Conservation (phyloP, 176 grass and related monocot species). For the Hyparrhenia diplandra region DNA sequence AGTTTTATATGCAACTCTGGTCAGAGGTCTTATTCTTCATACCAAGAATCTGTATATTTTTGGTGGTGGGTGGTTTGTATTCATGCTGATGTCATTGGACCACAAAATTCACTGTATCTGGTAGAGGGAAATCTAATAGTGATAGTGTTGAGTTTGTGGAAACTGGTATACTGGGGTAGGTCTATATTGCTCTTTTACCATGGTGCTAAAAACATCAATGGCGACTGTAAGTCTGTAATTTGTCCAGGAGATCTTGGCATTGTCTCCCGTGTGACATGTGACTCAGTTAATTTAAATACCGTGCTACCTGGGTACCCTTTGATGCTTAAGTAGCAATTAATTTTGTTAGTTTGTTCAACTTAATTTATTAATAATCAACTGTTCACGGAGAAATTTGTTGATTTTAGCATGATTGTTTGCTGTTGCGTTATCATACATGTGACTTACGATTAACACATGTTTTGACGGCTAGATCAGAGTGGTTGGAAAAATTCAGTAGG, state of each 20-base stretch:
- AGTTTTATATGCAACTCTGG: conserved; percentile 19
- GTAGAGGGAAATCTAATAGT: conserved; percentile 8
- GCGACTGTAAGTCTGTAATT: conserved; percentile 10
- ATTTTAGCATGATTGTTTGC: neutral
- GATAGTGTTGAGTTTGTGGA: conserved; percentile 11
- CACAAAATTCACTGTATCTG: neutral
- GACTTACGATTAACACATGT: too few species aligned
- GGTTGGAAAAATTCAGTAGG: neutral
- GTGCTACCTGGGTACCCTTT: neutral
- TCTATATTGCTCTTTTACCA: conserved; percentile 24
- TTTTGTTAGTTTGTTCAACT: neutral
- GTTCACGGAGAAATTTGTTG: neutral
- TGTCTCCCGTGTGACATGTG: conserved; percentile 4
- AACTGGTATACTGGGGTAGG: conserved; percentile 22
- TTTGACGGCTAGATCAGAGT: neutral
- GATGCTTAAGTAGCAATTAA: neutral
- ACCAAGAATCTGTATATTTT: conserved; percentile 41
- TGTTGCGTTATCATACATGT: neutral
- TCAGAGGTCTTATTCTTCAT: conserved; percentile 19
- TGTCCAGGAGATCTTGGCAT: neutral
- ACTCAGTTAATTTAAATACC: neutral
- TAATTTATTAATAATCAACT: neutral
- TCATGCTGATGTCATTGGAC: conserved; percentile 21
- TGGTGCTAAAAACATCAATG: conserved; percentile 22
- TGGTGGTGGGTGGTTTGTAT: conserved; percentile 28